These are phyloP conservation scores for Vaucheria bursata DNA, from an alignment of 352 stramenopile genomes.

Conservation along the genomic window DNA sequence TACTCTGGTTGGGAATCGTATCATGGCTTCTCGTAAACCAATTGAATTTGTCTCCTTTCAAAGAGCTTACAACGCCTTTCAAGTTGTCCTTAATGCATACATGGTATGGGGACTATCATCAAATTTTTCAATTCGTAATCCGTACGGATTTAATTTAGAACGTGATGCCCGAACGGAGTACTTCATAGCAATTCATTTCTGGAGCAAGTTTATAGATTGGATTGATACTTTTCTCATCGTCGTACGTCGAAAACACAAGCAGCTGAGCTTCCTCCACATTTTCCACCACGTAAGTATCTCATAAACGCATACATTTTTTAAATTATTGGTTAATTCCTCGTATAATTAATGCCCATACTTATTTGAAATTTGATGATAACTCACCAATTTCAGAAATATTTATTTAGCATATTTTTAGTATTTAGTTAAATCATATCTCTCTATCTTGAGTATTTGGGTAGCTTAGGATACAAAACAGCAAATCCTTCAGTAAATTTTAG, in stretches of 20 bases:
- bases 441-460: too few relatives aligned
- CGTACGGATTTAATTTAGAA: conserved; percentile 27
- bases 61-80: conserved; percentile 38
- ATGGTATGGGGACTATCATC: conserved; percentile 33
- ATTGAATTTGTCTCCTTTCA: conserved; percentile 7
- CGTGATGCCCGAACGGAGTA: conserved; percentile 18
- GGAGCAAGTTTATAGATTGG: conserved; percentile 43
- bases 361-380: too few relatives aligned
- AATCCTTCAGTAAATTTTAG: too few relatives aligned
- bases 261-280: conserved; percentile 42
- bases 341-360: too few relatives aligned
- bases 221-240: conserved; percentile 43
- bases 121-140: conserved; percentile 10
- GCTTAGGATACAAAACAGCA: too few relatives aligned
- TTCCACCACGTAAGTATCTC: conserved; percentile 32
- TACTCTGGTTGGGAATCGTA: too few relatives aligned
- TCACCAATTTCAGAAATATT: too few relatives aligned
- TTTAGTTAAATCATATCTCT: too few relatives aligned
- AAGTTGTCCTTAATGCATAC: conserved; percentile 41
- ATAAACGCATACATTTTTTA: background rate
- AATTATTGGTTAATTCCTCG: too few relatives aligned
- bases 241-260: conserved; percentile 21
- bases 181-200: conserved; percentile 41
- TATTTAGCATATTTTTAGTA: too few relatives aligned
- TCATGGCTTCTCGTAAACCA: too few relatives aligned